Evolutionary conservation across 441 rosid genomes (phyloP), one percentile per base, ranked within the genome.

Genomic region (Iberis amara): DNA sequence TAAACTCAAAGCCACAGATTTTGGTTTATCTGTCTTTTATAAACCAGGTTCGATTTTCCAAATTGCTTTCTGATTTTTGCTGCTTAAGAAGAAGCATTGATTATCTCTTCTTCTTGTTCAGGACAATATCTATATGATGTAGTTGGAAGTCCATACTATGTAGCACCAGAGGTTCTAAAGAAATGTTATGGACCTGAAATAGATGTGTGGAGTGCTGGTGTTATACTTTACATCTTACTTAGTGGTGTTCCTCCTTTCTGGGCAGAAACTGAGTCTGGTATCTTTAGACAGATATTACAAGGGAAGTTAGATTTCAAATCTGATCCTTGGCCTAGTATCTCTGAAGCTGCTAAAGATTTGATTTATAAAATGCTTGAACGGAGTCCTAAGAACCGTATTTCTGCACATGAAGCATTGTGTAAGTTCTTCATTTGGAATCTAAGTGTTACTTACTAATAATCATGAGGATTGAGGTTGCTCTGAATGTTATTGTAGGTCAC

Each of bases 341-440:
- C 97, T 6, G 86, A 73, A 3, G 82, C 79, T 72, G 95, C 95
- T 52, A 89, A 89, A 76, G 94, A 86, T 50, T 68, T 86, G 68
- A 75, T 83, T 23, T 39, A 57, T 48, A 81, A 75, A 65, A 89
- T 89, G 97, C 95, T 89, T 41, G 89, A 80, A 49, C 76, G 80
- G 68, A 78, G 75, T 50, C 97, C 97, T 7, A 82, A 64, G 77
- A 59, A 59, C 53, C 78, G 97, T 27, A 71, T 86, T 60, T 64
- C 90, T 50, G 97, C 97, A 31, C 90, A 89, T 77, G 90, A 83
- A 73, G 97, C 80, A 33, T 69, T 86, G 62, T 80, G 97, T 89
- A 35, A 71, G 83, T 75, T 27, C 8, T 45, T n/a, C n/a, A n/a
- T n/a, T n/a, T n/a, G n/a, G n/a, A n/a, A n/a, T n/a, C n/a, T n/a